Percentiles rank a stretch among this genome's conserved stretches.
These are phyloP conservation scores for Suhomyces canberraensis DNA, from an alignment of 805 yeast genomes.

Conservation along the genomic window DNA sequence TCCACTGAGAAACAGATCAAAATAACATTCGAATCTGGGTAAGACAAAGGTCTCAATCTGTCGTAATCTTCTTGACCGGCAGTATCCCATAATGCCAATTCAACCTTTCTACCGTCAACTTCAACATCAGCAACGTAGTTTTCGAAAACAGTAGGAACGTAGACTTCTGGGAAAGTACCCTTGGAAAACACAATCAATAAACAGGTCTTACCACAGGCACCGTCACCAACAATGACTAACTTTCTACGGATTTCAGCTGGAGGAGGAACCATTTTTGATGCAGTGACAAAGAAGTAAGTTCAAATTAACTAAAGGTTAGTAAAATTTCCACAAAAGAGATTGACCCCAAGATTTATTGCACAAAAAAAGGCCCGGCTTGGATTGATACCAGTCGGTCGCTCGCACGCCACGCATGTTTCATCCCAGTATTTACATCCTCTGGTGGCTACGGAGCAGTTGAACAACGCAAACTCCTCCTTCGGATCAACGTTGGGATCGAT, in stretches of 20 bases:
- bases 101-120: conserved; percentile 58
- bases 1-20: conserved; percentile 38
- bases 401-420: not conserved
- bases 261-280: conserved; percentile 38
- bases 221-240: conserved; percentile 31
- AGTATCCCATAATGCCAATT: conserved; percentile 41
- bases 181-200: conserved; percentile 30
- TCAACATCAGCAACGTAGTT: conserved; percentile 94
- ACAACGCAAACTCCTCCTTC: too few relatives aligned
- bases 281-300: not conserved
- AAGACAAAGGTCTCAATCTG: conserved; percentile 41
- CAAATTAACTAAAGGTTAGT: not conserved
- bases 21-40: conserved; percentile 37
- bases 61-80: conserved; percentile 94
- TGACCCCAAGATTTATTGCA: too few relatives aligned
- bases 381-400: too few relatives aligned
- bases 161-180: conserved; percentile 30
- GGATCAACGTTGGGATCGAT: too few relatives aligned
- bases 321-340: not conserved
- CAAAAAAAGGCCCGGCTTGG: too few relatives aligned
- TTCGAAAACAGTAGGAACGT: conserved; percentile 66
- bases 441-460: too few relatives aligned
- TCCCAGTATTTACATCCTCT: not conserved
- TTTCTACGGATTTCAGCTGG: conserved; percentile 41
- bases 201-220: conserved; percentile 32